Percentiles rank a stretch among this genome's conserved stretches.
These are phyloP conservation scores for Cercophora sp. DNA, from an alignment of 495 filamentous ascomycete genomes.

Conservation along the genomic window DNA sequence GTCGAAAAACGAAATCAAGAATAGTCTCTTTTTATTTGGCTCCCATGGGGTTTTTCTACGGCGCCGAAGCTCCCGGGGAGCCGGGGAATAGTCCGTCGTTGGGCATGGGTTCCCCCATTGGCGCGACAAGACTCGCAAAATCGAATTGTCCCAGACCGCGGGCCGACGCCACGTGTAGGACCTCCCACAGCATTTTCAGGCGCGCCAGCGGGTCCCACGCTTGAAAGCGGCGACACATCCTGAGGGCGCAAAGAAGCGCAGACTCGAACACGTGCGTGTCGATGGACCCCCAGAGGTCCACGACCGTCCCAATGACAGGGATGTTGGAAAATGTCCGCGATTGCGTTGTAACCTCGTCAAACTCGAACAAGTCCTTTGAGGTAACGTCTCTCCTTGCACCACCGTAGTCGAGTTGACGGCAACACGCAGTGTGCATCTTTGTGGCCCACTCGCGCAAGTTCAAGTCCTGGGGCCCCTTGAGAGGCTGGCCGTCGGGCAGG, in stretches of 20 bases:
- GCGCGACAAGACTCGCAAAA: no score
- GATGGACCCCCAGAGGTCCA: background rate
- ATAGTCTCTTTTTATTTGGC: no score
- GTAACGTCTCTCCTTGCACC: no score
- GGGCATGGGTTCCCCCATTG: no score
- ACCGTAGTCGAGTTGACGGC: background rate
- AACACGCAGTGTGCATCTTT: background rate
- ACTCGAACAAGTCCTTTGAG: no score
- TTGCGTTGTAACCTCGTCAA: background rate
- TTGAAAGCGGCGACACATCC: background rate
- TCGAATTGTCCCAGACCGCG: no score
- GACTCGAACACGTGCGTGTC: background rate
- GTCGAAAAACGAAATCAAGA: no score
- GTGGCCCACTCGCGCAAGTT: background rate
- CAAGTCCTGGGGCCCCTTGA: background rate
- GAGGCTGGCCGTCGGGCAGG: background rate
- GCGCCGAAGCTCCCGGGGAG: no score
- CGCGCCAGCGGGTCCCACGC: background rate
- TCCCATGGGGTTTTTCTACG: no score
- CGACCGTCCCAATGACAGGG: background rate
- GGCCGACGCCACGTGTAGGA: no score
- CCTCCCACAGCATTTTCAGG: background rate
- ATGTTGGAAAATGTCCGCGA: background rate
- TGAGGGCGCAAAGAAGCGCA: background rate
- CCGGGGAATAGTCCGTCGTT: no score